These are phyloP conservation scores for Neurospora tetraspora DNA, from an alignment of 495 filamentous ascomycete species.

Conservation along the genomic window DNA sequence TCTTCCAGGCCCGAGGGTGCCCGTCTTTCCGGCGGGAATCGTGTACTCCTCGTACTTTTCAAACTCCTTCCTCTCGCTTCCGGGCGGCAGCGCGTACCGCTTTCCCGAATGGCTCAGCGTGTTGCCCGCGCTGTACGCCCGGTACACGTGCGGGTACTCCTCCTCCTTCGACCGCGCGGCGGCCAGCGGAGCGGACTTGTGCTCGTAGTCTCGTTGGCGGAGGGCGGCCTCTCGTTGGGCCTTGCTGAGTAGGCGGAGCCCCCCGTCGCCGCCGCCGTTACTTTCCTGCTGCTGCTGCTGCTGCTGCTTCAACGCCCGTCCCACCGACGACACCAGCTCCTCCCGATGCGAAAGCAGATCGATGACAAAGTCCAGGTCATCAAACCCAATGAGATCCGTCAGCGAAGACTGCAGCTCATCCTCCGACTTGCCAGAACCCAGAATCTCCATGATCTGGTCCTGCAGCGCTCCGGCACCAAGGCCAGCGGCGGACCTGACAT, in stretches of 20 bases:
- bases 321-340: conserved; percentile 42
- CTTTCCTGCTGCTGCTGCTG: conserved; percentile 16
- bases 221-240: conserved; percentile 69
- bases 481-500: conserved; percentile 47
- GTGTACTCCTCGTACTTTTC: conserved; percentile 78
- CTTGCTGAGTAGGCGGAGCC: conserved; percentile 57
- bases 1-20: conserved; percentile 55
- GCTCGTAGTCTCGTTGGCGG: conserved; percentile 62
- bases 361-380: conserved; percentile 81
- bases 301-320: conserved; percentile 7
- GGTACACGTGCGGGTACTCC: conserved; percentile 90
- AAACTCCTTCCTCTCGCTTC: conserved; percentile 44
- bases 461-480: conserved; percentile 52
- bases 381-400: conserved; percentile 86
- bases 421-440: conserved; percentile 58
- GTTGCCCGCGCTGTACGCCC: conserved; percentile 69
- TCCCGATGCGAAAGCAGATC: conserved; percentile 66
- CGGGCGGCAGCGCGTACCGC: conserved; percentile 64
- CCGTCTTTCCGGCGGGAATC: conserved; percentile 76
- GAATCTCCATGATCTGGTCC: conserved; percentile 58
- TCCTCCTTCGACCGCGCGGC: conserved; percentile 49
- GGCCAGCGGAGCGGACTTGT: conserved; percentile 65
- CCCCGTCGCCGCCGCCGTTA: conserved; percentile 28
- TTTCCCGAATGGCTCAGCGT: conserved; percentile 63
- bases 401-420: conserved; percentile 80